A percentile compares a stretch with the other conserved stretches of the same genome.
Conservation (phyloP, 768 basidiomycete genomes). For the Leucogyrophana mollusca region DNA sequence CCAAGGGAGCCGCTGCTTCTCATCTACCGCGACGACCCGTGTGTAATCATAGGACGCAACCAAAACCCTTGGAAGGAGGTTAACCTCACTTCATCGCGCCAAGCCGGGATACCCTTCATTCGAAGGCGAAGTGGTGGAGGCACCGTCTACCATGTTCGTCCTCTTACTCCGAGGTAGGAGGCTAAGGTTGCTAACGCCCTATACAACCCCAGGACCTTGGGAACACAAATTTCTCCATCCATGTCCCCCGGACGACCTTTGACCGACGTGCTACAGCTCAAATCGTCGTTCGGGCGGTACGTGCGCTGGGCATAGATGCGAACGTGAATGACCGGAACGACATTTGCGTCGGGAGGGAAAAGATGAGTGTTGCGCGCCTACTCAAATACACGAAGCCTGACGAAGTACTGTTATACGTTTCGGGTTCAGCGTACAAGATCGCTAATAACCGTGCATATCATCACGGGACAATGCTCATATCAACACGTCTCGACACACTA, state of each 20-base stretch:
- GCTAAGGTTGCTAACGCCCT: background rate
- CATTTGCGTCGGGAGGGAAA: slow-evolving; percentile 77
- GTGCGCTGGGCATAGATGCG: slow-evolving; percentile 73
- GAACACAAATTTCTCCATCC: slow-evolving; percentile 96
- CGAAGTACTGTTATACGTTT: slow-evolving; percentile 57
- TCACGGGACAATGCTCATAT: slow-evolving; percentile 97
- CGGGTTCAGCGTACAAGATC: slow-evolving; percentile 97
- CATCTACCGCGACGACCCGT: slow-evolving; percentile 84
- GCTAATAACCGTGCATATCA: slow-evolving; percentile 90
- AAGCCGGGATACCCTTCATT: slow-evolving; percentile 67
- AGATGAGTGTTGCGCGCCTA: slow-evolving; percentile 65
- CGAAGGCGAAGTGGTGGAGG: slow-evolving; percentile 91
- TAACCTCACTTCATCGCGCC: slow-evolving; percentile 60
- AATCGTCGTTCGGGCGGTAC: slow-evolving; percentile 75
- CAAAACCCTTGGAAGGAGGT: slow-evolving; percentile 99
- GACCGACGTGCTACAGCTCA: slow-evolving; percentile 76
- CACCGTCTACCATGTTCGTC: slow-evolving; percentile 90
- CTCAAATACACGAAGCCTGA: slow-evolving; percentile 11
- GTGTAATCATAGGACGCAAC: slow-evolving; percentile 92
- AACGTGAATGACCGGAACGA: slow-evolving; percentile 89
- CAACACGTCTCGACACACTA: slow-evolving; percentile 69
- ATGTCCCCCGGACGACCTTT: slow-evolving; percentile 79
- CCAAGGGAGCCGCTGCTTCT: slow-evolving; percentile 71
- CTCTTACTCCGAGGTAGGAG: background rate
- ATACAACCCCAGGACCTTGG: slow-evolving; percentile 75